Base-by-base conservation (phyloP, 192 early-diverging fungal species). In the Podila verticillata region DNA sequence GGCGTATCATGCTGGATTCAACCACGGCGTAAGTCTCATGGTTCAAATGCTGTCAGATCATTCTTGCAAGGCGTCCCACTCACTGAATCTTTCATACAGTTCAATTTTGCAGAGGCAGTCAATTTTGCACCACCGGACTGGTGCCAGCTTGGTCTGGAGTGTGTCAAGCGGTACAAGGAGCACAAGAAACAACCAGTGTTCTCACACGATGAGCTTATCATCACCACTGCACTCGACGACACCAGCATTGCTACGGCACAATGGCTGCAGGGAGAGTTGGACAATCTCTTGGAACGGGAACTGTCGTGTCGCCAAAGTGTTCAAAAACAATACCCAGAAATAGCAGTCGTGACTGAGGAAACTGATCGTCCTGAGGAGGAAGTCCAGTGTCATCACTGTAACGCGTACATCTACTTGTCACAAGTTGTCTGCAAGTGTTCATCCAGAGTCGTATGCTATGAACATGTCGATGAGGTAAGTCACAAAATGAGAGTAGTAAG, bases 101-200 rank as follows among this genome's bases (percentile, higher is more conserved):
- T 97, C 81, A 99, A 99, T 81, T 95, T 95, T 75, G 93, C 93
- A 63, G 97, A 99, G 74, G 95, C 96, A 0, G 97, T 99, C 39
- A 99, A 99, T 80, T 98, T 98, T 91, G 96, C 97, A 9, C 88
- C 93, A 6, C 87, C 94, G 0, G 93, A 97, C 74, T 99, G 97
- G 97, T 85, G 96, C 63, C 89, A 91, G 4, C 92, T 83, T 65
- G 97, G 95, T 32, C 68, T 88, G 10, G 87, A 89, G 47, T 96
- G 96, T 73, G 92, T 92, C 4, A 80, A 89, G 48, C 91, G 93
- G 30, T 99, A 99, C 82, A 89, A 92, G 68, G 85, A 88, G 65
- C 92, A 92, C 71, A 84, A 84, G 51, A 90, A 94, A 34, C 90
- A 89, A 39, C 97, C 96, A 15, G 94, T 95, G 4, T 99, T 98